Evolutionary conservation across 2,329 filamentous ascomycete genomes (phyloP).

Genomic region (Verticillium isaacii): DNA sequence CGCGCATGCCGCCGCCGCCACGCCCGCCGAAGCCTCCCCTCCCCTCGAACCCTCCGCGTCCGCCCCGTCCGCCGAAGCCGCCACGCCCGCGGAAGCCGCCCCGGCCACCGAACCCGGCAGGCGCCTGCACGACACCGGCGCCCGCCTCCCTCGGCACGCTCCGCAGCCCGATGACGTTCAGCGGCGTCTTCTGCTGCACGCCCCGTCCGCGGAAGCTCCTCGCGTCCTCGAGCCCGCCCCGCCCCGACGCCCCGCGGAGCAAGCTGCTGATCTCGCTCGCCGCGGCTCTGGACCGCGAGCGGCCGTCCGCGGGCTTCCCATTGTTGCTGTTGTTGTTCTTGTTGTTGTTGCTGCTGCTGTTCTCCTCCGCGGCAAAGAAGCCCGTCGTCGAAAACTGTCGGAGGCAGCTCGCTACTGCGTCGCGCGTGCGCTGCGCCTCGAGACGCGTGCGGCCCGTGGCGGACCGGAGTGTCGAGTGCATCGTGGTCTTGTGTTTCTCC

Average conservation of each 20-base stretch:
- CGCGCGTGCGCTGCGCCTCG: constrained; percentile 24
- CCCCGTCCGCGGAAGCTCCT: background rate
- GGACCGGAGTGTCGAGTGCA: constrained; percentile 34
- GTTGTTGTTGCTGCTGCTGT: constrained; percentile 8
- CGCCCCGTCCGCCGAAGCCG: constrained; percentile 8
- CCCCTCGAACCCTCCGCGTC: constrained; percentile 4
- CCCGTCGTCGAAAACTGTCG: constrained; percentile 34
- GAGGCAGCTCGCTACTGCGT: constrained; percentile 25
- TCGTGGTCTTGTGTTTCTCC: constrained; percentile 16
- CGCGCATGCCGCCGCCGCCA: constrained; percentile 16
- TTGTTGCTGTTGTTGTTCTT: constrained; percentile 6
- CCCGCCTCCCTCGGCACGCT: constrained; percentile 22
- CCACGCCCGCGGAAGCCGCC: background rate
- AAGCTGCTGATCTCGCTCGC: constrained; percentile 27
- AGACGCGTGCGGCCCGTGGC: constrained; percentile 28
- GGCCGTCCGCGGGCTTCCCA: constrained; percentile 6
- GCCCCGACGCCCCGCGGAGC: constrained; percentile 8
- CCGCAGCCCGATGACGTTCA: constrained; percentile 33
- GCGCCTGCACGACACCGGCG: constrained; percentile 8
- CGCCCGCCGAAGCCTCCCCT: constrained; percentile 7
- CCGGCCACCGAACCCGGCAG: constrained; percentile 5
- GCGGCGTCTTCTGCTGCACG: constrained; percentile 12
- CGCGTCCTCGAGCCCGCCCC: constrained; percentile 7
- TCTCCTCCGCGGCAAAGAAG: constrained; percentile 21
- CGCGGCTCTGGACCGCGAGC: constrained; percentile 26